Percentiles rank a stretch among this genome's conserved stretches.
Evolutionary conservation across 176 grass and related monocot genomes (phyloP).

Genomic region (Aegilops umbellulata): DNA sequence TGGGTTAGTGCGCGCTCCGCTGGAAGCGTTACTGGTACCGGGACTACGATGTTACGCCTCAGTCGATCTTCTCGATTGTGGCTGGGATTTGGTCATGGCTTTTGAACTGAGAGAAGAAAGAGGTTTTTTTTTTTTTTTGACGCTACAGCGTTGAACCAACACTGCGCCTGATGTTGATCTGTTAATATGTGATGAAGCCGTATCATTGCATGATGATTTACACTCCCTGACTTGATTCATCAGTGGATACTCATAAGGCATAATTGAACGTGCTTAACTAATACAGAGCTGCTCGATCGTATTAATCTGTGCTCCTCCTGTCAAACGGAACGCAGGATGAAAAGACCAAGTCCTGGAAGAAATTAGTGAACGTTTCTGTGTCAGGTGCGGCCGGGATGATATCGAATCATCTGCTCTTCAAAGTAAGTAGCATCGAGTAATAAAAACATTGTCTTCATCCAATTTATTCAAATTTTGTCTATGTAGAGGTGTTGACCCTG

Average conservation of each 20-base stretch:
- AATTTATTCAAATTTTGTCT: neutral
- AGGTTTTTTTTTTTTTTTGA: neutral
- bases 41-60: neutral
- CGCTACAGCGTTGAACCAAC: neutral
- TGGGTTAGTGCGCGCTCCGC: neutral
- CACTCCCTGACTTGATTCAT: neutral
- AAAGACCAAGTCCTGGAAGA: constrained; percentile 89
- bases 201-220: neutral
- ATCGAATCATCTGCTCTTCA: constrained; percentile 93
- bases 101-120: neutral
- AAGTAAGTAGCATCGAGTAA: constrained; percentile 42
- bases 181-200: neutral
- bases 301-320: neutral
- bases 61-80: neutral
- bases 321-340: constrained; percentile 41
- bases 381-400: constrained; percentile 97
- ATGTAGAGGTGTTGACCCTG: neutral
- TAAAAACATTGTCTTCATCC: neutral
- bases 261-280: neutral
- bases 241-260: neutral
- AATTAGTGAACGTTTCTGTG: constrained; percentile 73
- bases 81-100: neutral
- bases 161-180: neutral
- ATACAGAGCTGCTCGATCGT: neutral
- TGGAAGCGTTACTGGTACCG: neutral